Base-by-base conservation (phyloP, 805 yeast species). In the Metschnikowia chrysomelidarum region DNA sequence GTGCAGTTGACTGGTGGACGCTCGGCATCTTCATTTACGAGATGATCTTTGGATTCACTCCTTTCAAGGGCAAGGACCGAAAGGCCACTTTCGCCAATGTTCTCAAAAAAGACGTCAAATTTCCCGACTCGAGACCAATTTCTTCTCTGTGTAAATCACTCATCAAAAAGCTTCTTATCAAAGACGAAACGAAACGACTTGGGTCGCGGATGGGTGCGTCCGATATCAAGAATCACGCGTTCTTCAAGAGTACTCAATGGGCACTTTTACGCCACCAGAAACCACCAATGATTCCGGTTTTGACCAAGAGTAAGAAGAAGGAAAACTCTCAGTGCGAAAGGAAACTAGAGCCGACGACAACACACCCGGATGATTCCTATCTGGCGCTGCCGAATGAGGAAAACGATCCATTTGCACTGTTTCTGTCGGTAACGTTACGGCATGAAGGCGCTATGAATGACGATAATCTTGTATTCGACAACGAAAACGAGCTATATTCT, bases 1-100 rank as follows among this genome's bases (percentile, higher is more conserved):
- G 91, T 6, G 96, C 98, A 0, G 98, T 93, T 12, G 99, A 93
- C 60, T 93, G 98, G 98, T 93, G 99, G 99, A 93, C 98, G 0
- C 67, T 93, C 46, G 99, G 99, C 3, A 88, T 93, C 14, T 72
- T 93, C 51, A 68, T 88, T 16, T 94, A 79, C 60, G 99, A 93
- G 56, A 93, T 93, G 98, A 64, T 93, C 15, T 89, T 78, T 59
- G 98, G 98, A 1, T 84, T 87, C 7, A 93, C 98, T 0, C 99
- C 99, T 2, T 93, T 91, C 64, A 93, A 93, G 63, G 98, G 98
- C 5, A 69, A 77, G 22, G 87, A 82, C 46, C 73, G 98, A 27
- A 88, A 88, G 53, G 81, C 81, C 48, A 93, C 99, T 0, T 93
- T 93, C 57, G 79, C 91, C 27, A 87, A 87, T 50, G 80, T 93